phyloP scores from a whole-genome alignment of 192 early-diverging fungal genomes.

The Thamnidium elegans region DNA sequence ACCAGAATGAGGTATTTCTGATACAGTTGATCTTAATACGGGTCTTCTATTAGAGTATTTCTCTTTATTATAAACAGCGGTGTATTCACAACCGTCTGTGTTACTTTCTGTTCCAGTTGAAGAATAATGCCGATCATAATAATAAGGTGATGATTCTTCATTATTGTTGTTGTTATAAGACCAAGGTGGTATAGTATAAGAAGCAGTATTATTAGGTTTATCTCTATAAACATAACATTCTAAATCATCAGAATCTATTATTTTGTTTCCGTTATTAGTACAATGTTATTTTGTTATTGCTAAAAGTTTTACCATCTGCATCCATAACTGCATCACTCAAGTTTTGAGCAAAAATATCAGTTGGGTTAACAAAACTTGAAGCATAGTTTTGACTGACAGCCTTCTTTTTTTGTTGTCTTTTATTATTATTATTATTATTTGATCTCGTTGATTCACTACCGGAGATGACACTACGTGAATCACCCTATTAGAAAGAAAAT shows the following conservation, averaged over 20 bases:
- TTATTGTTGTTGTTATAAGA: conserved; percentile 10
- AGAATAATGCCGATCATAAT: conserved; percentile 15
- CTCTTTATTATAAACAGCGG: not conserved
- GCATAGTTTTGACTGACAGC: conserved; percentile 1
- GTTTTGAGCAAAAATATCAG: conserved; percentile 39
- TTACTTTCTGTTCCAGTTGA: conserved; percentile 20
- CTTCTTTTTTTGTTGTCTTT: conserved; percentile 24
- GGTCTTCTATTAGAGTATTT: conserved; percentile 19
- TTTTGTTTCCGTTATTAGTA: too few species aligned
- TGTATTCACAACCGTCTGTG: conserved; percentile 11
- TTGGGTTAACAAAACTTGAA: conserved; percentile 25
- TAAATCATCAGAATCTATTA: conserved; percentile 37
- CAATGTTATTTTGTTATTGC: too few species aligned
- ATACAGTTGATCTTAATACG: conserved; percentile 27
- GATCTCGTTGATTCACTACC: conserved; percentile 32
- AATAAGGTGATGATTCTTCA: not conserved
- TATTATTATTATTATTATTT: not conserved
- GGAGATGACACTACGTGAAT: conserved; percentile 25
- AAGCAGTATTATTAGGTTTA: conserved; percentile 13
- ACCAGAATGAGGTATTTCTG: conserved; percentile 23
- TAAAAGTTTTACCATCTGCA: conserved; percentile 27
- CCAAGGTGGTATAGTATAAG: conserved; percentile 8
- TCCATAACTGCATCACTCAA: conserved; percentile 37
- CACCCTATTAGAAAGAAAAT: conserved; percentile 10
- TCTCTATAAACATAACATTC: conserved; percentile 36